Conservation (phyloP, 2,329 filamentous ascomycete genomes). For the Tolypocladium ophioglossoides region DNA sequence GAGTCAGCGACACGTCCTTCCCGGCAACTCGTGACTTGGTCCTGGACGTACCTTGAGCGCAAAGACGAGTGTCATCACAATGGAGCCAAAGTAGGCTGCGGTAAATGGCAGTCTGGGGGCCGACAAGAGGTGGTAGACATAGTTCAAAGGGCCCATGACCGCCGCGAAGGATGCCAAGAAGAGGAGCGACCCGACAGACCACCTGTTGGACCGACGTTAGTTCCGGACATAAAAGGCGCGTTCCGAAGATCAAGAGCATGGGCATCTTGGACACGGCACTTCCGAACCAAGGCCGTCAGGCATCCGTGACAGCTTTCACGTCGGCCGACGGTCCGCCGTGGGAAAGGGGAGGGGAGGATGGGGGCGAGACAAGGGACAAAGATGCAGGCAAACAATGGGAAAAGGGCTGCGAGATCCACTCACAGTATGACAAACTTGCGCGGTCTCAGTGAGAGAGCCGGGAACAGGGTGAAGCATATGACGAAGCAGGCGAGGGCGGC, state of each 20-base stretch:
- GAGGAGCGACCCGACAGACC: conserved; percentile 83
- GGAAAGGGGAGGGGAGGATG: conserved; percentile 6
- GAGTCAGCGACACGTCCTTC: conserved; percentile 3
- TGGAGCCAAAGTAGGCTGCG: conserved; percentile 88
- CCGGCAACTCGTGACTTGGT: background rate
- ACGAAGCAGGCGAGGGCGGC: conserved; percentile 87
- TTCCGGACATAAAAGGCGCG: conserved; percentile 1
- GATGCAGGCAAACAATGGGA: conserved; percentile 4
- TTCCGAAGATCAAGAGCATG: conserved; percentile 2
- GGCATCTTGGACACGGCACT: background rate
- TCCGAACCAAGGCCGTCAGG: background rate
- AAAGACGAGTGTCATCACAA: conserved; percentile 82
- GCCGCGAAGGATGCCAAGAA: conserved; percentile 91
- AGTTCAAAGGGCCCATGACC: conserved; percentile 82
- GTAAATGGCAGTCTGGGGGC: conserved; percentile 83
- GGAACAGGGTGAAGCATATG: conserved; percentile 84
- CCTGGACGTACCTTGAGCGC: conserved; percentile 69
- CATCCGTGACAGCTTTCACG: background rate
- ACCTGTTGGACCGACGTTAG: conserved; percentile 45
- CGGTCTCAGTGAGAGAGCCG: conserved; percentile 67
- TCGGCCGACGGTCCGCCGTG: background rate
- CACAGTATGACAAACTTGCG: conserved; percentile 96
- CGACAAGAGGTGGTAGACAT: conserved; percentile 75
- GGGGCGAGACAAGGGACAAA: conserved; percentile 1
- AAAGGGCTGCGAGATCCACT: conserved; percentile 35